These are phyloP conservation scores for Xylariaceae sp. DNA, from an alignment of 2,329 filamentous ascomycete species.

Conservation along the genomic window DNA sequence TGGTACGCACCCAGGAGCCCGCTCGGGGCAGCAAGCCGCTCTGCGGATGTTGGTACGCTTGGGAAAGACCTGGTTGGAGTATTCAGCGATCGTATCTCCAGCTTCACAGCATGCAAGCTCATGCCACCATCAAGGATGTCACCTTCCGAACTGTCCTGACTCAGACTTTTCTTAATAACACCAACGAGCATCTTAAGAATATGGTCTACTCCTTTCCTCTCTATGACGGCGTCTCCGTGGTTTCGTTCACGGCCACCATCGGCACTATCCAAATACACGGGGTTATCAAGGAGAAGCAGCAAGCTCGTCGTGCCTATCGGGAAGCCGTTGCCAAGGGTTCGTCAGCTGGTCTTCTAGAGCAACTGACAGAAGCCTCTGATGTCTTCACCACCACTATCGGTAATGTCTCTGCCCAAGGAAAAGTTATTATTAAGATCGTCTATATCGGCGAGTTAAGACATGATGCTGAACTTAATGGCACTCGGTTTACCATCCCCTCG, in stretches of 20 bases:
- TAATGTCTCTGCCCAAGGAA: constrained; percentile 12
- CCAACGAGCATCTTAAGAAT: constrained; percentile 1
- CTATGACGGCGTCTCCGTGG: constrained; percentile 25
- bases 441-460: constrained; percentile 26
- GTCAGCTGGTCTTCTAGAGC: constrained; percentile 21
- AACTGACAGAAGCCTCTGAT: constrained; percentile 20
- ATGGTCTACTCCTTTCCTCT: constrained; percentile 25
- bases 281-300: constrained; percentile 23
- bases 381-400: constrained; percentile 23
- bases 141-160: constrained; percentile 22
- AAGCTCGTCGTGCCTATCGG: constrained; percentile 21
- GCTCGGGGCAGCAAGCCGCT: neutral
- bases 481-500: constrained; percentile 25
- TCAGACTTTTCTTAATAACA: constrained; percentile 21
- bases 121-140: constrained; percentile 22
- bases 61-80: neutral
- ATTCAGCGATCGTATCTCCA: constrained; percentile 13
- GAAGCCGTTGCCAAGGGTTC: constrained; percentile 10
- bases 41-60: constrained; percentile 17
- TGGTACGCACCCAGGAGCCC: neutral
- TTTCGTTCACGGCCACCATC: constrained; percentile 21
- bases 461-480: constrained; percentile 21
- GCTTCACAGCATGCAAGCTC: constrained; percentile 5
- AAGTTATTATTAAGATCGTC: constrained; percentile 15
- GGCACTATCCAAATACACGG: constrained; percentile 14